A percentile compares a stretch with the other conserved stretches of the same genome.
Evolutionary conservation across 2,329 filamentous ascomycete species (phyloP).

Genomic region (Penicillium sp.): DNA sequence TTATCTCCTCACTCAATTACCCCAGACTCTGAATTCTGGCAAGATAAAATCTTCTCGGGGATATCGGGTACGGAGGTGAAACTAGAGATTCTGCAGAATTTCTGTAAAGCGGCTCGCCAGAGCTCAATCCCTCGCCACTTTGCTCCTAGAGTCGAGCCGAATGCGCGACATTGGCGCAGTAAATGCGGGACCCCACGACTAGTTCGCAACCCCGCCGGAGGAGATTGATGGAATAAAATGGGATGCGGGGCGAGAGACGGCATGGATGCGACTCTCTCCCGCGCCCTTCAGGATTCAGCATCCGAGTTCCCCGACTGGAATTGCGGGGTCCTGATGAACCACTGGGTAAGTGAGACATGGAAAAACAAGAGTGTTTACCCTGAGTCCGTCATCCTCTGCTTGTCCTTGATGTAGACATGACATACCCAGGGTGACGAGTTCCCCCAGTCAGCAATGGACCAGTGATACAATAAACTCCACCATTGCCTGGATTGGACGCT

Average conservation of each 20-base stretch:
- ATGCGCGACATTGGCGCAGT: neutral
- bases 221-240: neutral
- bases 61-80: neutral
- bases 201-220: neutral
- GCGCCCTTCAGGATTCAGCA: neutral
- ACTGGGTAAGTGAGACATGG: neutral
- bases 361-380: too few species aligned
- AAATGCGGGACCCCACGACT: neutral
- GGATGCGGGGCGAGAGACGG: neutral
- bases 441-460: too few species aligned
- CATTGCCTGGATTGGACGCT: too few species aligned
- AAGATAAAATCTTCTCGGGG: neutral
- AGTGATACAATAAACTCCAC: too few species aligned
- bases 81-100: neutral
- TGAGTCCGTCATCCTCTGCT: neutral
- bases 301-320: neutral
- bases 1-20: neutral
- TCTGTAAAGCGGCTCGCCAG: neutral
- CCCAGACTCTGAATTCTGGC: neutral
- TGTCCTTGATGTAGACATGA: neutral
- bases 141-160: neutral
- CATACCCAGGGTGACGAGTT: neutral
- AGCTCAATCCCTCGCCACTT: neutral
- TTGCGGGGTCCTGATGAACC: neutral
- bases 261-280: neutral